These are phyloP conservation scores for Pestalotiopsis sp. DNA, from an alignment of 2,329 filamentous ascomycete genomes.

Conservation along the genomic window DNA sequence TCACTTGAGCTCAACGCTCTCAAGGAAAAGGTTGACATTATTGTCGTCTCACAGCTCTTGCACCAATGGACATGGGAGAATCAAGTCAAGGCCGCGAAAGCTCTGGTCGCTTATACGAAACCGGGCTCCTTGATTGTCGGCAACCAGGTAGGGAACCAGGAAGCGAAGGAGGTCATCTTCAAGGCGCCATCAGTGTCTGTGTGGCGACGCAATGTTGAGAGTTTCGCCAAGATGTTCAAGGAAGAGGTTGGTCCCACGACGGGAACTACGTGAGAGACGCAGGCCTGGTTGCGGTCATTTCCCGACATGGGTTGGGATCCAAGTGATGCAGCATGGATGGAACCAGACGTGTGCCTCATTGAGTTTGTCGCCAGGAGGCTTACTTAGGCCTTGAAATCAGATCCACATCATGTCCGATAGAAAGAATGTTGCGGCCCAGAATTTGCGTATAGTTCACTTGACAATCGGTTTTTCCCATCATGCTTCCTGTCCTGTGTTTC, in stretches of 20 bases:
- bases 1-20: conserved; percentile 32
- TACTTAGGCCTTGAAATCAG: no score
- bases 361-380: not conserved
- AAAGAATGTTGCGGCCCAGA: no score
- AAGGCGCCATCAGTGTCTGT: not conserved
- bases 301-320: conserved; percentile 18
- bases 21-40: conserved; percentile 40
- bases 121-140: conserved; percentile 39
- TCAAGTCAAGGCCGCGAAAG: conserved; percentile 38
- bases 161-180: not conserved
- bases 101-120: conserved; percentile 16
- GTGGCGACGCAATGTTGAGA: not conserved
- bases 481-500: no score
- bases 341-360: not conserved
- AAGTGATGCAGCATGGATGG: conserved; percentile 15
- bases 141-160: conserved; percentile 33
- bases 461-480: no score
- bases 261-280: conserved; percentile 16
- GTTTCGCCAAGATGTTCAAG: conserved; percentile 16
- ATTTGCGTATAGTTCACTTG: no score
- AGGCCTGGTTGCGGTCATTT: conserved; percentile 15
- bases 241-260: conserved; percentile 13
- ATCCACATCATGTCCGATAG: no score
- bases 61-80: conserved; percentile 43
- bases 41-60: conserved; percentile 43